phyloP scores from a whole-genome alignment of 106 monocot genomes.

The Cymbidium sinense region DNA sequence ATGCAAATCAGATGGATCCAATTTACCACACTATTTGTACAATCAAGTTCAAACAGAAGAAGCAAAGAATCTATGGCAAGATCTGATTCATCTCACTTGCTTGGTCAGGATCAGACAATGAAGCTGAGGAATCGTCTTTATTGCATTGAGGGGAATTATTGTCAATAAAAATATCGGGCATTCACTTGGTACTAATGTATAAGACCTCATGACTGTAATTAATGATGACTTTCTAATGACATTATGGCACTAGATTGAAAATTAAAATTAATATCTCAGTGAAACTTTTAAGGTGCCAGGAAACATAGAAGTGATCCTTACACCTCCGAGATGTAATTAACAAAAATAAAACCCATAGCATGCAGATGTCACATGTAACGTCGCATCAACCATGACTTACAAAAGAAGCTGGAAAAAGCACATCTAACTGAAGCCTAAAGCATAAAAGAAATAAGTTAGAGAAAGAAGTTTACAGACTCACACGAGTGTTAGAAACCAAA shows the following conservation, averaged over 20 bases:
- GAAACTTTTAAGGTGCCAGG: background rate
- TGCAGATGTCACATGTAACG: background rate
- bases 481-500: constrained; percentile 87
- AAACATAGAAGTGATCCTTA: background rate
- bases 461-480: constrained; percentile 19
- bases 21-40: background rate
- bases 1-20: background rate
- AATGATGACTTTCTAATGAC: background rate
- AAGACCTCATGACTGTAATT: background rate
- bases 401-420: background rate
- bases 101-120: no score
- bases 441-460: background rate
- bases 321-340: background rate
- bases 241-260: background rate
- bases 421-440: background rate
- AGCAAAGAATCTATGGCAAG: background rate
- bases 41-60: background rate
- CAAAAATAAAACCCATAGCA: background rate
- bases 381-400: background rate
- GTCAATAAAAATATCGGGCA: background rate
- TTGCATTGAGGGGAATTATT: background rate
- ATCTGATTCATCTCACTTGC: background rate
- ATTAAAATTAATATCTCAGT: background rate
- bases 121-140: background rate
- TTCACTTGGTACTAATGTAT: background rate